Base-by-base conservation (phyloP, 2,329 filamentous ascomycete genomes). In the Hyphodiscus sp. region DNA sequence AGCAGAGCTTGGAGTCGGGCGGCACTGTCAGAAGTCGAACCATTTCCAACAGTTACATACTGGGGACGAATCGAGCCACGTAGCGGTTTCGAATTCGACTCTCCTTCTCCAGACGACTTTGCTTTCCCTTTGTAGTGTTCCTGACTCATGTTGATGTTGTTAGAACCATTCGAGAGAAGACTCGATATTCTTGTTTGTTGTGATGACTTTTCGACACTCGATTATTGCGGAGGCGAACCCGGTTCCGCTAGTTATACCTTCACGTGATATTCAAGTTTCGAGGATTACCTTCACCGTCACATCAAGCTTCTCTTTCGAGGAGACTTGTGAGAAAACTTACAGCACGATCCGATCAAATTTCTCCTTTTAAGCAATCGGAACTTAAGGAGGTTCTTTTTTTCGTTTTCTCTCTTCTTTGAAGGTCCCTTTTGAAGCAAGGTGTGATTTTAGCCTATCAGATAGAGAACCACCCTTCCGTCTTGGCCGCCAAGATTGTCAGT, bases 21-120 rank as follows among this genome's bases (percentile, higher is more conserved):
- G 41, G 90, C 91, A 68, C 89, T 89, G 66, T 90, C 84, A 19
- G 91, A 91, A 20, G 87, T 84, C 51, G 85, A 84, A 50, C 91
- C 91, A 61, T 79, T 83, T 54, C 92, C 92, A 49, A 96, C 89
- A 5, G 89, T 95, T 85, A 95, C 89, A 71, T 91, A 96, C 55
- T 83, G 78, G 49, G 86, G 86, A 57, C 64, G 65, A 55, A 54
- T 52, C 49, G 53, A 53, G 46, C 53, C 49, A 20, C 47, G 51
- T 29, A 47, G 51, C 45, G 58, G 51, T 30, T 42, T 59, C 2
- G 58, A 57, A 19, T 54, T 56, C 20, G 60, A 46, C 41, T 59
- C 59, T 26, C 55, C 61, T 33, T 55, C 52, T 30, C 20, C 23
- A 1, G 45, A 49, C 15, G 41, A 51, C 52, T 63, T 63, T 61